These are phyloP conservation scores for Gossypium rotundifolium DNA, from an alignment of 345 rosid species.

Conservation along the genomic window DNA sequence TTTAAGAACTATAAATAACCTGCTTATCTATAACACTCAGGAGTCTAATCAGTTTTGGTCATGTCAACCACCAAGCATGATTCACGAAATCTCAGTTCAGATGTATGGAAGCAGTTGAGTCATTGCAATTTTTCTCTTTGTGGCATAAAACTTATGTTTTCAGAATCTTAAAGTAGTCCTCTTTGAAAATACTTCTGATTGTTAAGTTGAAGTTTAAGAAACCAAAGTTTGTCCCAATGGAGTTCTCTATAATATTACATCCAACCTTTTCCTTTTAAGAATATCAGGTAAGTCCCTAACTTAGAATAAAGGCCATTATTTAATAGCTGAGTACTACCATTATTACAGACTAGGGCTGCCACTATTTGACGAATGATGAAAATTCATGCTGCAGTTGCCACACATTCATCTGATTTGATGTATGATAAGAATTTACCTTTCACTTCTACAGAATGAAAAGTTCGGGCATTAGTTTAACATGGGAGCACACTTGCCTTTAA, in stretches of 20 bases:
- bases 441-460: neutral
- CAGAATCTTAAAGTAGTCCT: neutral
- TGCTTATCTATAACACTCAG: neutral
- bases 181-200: neutral
- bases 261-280: neutral
- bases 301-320: neutral
- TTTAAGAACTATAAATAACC: neutral
- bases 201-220: neutral
- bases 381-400: neutral
- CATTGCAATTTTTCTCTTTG: neutral
- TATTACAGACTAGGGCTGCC: neutral
- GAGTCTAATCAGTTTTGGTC: neutral
- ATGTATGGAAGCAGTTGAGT: neutral
- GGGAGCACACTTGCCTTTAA: conserved; percentile 48
- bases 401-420: neutral
- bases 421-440: neutral
- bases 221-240: neutral
- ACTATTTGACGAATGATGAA: neutral
- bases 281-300: neutral
- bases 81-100: neutral
- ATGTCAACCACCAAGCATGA: neutral
- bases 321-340: neutral
- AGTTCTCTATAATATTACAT: neutral
- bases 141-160: neutral
- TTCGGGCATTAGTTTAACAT: neutral